Evolutionary conservation across 2,329 filamentous ascomycete species (phyloP).

Genomic region (Falciphora oryzae): DNA sequence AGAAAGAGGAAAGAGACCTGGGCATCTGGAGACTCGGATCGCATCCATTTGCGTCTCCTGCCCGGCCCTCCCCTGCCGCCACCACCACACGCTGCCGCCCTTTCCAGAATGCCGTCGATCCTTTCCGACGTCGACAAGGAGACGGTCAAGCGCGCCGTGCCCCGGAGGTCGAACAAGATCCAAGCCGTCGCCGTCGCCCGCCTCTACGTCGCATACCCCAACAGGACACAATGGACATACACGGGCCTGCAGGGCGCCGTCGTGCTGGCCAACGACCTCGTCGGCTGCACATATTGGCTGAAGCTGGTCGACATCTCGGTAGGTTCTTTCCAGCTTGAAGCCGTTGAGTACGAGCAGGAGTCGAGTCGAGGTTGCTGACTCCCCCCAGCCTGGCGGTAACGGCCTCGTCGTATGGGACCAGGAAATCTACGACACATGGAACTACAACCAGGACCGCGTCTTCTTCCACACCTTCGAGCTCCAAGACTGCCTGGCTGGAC

Average conservation of each 20-base stretch:
- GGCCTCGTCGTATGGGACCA: conserved; percentile 89
- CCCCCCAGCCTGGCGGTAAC: conserved; percentile 59
- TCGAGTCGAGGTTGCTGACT: background rate
- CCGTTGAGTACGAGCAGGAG: conserved; percentile 12
- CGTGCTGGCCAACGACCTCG: conserved; percentile 87
- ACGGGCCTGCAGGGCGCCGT: conserved; percentile 88
- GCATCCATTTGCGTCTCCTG: no score
- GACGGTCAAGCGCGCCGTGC: conserved; percentile 89
- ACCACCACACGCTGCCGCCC: no score
- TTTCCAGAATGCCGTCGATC: conserved; percentile 51
- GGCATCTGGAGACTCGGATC: no score
- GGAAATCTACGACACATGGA: conserved; percentile 92
- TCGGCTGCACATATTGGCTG: conserved; percentile 94
- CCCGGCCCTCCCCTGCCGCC: no score
- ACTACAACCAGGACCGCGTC: conserved; percentile 92
- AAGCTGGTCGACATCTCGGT: conserved; percentile 97
- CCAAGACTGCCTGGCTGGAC: conserved; percentile 80
- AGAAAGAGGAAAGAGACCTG: no score
- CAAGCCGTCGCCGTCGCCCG: conserved; percentile 89
- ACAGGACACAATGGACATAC: conserved; percentile 83
- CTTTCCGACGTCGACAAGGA: conserved; percentile 93
- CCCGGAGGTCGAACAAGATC: conserved; percentile 95
- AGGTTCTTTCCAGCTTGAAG: conserved; percentile 27
- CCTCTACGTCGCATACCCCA: conserved; percentile 88
- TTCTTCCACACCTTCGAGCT: conserved; percentile 98